These are phyloP conservation scores for Cymbidium sinense DNA, from an alignment of 106 monocot genomes.

Conservation along the genomic window DNA sequence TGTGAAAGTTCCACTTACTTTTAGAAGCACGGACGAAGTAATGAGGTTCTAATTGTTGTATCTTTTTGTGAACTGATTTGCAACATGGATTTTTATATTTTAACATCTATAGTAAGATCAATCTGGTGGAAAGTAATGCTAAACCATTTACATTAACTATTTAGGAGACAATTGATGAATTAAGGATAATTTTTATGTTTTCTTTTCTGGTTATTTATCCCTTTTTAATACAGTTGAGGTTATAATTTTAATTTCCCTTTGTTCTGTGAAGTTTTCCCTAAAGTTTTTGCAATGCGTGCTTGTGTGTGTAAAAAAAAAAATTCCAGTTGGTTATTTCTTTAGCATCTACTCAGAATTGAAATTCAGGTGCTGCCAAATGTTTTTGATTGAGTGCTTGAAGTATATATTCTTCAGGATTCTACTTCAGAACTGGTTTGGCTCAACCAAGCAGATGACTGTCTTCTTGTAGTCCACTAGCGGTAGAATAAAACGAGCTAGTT, in stretches of 20 bases:
- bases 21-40: neutral
- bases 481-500: neutral
- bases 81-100: no score
- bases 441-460: neutral
- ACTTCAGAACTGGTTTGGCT: neutral
- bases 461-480: conserved; percentile 1
- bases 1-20: neutral
- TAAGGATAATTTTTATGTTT: neutral
- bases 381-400: neutral
- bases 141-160: neutral
- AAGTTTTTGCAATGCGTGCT: neutral
- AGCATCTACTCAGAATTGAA: neutral
- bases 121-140: neutral
- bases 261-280: neutral
- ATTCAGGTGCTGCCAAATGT: neutral
- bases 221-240: neutral
- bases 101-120: neutral
- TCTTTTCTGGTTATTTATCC: neutral
- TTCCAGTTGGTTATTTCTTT: neutral
- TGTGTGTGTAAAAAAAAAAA: neutral
- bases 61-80: neutral
- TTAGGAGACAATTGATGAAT: neutral
- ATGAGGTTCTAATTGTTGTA: neutral
- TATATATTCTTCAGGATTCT: neutral
- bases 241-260: neutral